These are phyloP conservation scores for Phytophthora pistaciae DNA, from an alignment of 352 stramenopile genomes.

Conservation along the genomic window DNA sequence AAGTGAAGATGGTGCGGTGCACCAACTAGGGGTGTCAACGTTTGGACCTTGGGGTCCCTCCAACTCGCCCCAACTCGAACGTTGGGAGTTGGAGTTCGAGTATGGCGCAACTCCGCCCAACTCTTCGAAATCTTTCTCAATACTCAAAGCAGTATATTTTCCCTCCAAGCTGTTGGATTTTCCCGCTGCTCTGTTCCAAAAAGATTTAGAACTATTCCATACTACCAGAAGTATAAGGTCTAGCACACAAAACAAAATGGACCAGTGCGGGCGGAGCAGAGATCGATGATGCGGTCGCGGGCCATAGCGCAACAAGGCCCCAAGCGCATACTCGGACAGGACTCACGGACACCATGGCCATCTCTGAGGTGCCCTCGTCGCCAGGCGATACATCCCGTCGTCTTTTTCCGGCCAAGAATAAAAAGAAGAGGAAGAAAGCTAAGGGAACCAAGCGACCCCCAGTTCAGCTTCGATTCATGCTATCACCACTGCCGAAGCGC, in stretches of 20 bases:
- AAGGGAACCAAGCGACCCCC: no score
- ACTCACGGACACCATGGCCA: background rate
- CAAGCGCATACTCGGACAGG: background rate
- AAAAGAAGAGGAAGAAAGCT: no score
- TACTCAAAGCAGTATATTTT: background rate
- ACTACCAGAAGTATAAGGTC: no score
- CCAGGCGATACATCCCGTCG: no score
- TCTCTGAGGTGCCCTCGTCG: background rate
- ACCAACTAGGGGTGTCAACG: background rate
- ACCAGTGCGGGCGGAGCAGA: no score
- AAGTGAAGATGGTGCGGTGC: background rate
- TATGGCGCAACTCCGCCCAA: background rate
- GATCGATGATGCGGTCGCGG: no score
- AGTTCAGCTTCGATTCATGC: background rate
- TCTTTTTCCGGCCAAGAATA: no score
- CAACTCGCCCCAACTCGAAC: no score
- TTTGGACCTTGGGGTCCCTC: no score
- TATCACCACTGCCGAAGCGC: background rate
- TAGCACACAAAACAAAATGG: no score
- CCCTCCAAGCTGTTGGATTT: background rate
- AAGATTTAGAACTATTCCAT: background rate
- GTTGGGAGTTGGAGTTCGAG: background rate
- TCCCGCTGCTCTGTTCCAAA: background rate
- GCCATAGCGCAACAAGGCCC: no score
- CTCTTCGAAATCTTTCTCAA: background rate